Base-by-base conservation (phyloP, 306 rosid species). In the Cicer bijugum region DNA sequence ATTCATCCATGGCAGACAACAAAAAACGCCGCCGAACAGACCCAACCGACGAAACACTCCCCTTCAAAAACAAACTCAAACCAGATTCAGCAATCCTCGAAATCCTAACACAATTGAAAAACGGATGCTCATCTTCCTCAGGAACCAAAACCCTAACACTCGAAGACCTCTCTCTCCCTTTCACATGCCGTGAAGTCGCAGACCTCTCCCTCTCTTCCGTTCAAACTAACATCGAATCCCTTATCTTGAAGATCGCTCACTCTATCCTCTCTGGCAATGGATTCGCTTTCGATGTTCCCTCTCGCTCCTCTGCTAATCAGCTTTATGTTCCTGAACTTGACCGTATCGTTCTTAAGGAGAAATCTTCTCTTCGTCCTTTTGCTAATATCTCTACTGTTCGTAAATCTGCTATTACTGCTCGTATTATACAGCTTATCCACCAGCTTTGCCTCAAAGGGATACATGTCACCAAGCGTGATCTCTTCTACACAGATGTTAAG, bases 391-490 rank as follows among this genome's bases (percentile, higher is more conserved):
- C 97, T 59, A 88, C 96, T 6, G 98, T 93, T 1, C 88, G 96
- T 8, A 93, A 93, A 44, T 20, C 92, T 62, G 71, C 97, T 63
- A 75, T 93, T 44, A 91, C 96, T 9, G 70, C 96, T 0, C 89
- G 97, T 10, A 85, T 93, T 9, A 40, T 93, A n/a, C 88, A 91
- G 71, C 93, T 93, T n/a, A 85, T 93, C 17, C 97, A 89, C 74
- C 92, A 93, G 82, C 91, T 91, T 59, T 91, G 93, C 82, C 63
- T 78, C 42, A 93, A 91, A 74, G 85, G 67, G 60, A 93, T 93
- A 57, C 98, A 93, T 15, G 97, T 93, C 69, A 93, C 98, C 33
- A 93, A 93, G 96, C 88, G 98, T 71, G 98, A 91, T 81, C 85
- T 93, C 42, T 93, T 91, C 82, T 93, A 93, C 74, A 93, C 97